Evolutionary conservation across 495 filamentous ascomycete genomes (phyloP).

Genomic region (Haplographium delicatum): DNA sequence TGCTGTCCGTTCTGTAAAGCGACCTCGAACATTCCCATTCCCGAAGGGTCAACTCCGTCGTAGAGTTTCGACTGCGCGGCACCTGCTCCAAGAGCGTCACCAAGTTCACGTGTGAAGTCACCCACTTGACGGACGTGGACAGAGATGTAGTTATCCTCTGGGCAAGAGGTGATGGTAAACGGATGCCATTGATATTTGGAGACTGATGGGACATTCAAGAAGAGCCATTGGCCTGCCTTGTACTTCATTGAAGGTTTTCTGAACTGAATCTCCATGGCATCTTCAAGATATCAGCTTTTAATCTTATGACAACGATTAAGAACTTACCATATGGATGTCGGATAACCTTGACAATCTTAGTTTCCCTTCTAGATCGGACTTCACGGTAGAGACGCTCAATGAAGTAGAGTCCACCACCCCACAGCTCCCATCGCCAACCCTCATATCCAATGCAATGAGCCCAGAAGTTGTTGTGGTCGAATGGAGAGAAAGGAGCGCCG

Average conservation of each 20-base stretch:
- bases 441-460: conserved; percentile 91
- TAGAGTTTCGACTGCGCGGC: conserved; percentile 76
- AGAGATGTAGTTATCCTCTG: conserved; percentile 88
- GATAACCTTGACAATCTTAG: conserved; percentile 88
- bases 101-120: conserved; percentile 85
- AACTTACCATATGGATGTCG: conserved; percentile 90
- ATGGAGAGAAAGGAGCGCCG: conserved; percentile 66
- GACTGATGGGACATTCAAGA: conserved; percentile 86
- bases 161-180: conserved; percentile 98
- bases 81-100: conserved; percentile 89
- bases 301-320: not conserved
- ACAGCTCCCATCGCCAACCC: conserved; percentile 95
- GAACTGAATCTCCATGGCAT: conserved; percentile 97
- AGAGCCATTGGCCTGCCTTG: conserved; percentile 97
- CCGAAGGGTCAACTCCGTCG: conserved; percentile 82
- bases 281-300: conserved; percentile 42
- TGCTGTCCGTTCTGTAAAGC: conserved; percentile 87
- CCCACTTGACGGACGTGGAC: conserved; percentile 95
- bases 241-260: conserved; percentile 94
- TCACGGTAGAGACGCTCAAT: conserved; percentile 89
- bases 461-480: conserved; percentile 80
- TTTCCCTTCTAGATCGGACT: conserved; percentile 71
- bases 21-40: conserved; percentile 97
- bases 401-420: conserved; percentile 81
- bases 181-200: conserved; percentile 94